Percentiles rank a stretch among this genome's conserved stretches.
phyloP scores from a whole-genome alignment of 2,329 filamentous ascomycete species.

The Teratosphaeria destructans region DNA sequence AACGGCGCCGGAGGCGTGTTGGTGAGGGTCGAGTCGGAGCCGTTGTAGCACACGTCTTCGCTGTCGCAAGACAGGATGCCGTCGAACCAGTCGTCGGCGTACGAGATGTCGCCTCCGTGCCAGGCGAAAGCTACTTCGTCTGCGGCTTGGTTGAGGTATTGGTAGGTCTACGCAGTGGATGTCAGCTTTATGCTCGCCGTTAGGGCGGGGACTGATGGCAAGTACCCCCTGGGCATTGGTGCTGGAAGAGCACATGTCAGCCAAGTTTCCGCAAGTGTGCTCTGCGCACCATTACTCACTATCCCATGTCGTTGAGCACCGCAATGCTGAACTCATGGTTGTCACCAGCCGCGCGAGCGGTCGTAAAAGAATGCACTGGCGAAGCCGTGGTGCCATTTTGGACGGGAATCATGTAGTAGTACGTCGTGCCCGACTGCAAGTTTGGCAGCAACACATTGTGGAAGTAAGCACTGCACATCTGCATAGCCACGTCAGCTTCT shows the following conservation, averaged over 20 bases:
- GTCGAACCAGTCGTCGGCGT: conserved; percentile 43
- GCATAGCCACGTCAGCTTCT: not conserved
- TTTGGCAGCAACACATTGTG: conserved; percentile 39
- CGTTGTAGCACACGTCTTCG: conserved; percentile 42
- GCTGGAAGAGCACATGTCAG: conserved; percentile 1
- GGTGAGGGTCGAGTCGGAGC: conserved; percentile 33
- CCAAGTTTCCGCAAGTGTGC: not conserved
- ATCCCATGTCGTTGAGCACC: conserved; percentile 45
- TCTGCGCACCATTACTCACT: conserved; percentile 12
- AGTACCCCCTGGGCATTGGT: conserved; percentile 37
- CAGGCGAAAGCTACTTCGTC: conserved; percentile 41
- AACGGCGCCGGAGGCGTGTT: conserved; percentile 26
- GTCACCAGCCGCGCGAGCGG: conserved; percentile 36
- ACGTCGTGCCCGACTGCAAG: conserved; percentile 35
- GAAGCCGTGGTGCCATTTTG: conserved; percentile 42
- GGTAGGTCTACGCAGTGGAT: conserved; percentile 25
- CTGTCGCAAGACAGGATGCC: conserved; percentile 40
- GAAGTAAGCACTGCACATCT: conserved; percentile 27
- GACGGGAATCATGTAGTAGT: conserved; percentile 42
- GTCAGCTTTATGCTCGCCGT: not conserved
- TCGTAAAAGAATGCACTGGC: conserved; percentile 37
- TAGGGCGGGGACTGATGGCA: not conserved
- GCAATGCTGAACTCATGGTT: conserved; percentile 34
- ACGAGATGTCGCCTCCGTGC: conserved; percentile 44
- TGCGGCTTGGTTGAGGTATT: conserved; percentile 32